Base-by-base conservation (phyloP, 176 grass and related monocot species). In the Oryza rufipogon region DNA sequence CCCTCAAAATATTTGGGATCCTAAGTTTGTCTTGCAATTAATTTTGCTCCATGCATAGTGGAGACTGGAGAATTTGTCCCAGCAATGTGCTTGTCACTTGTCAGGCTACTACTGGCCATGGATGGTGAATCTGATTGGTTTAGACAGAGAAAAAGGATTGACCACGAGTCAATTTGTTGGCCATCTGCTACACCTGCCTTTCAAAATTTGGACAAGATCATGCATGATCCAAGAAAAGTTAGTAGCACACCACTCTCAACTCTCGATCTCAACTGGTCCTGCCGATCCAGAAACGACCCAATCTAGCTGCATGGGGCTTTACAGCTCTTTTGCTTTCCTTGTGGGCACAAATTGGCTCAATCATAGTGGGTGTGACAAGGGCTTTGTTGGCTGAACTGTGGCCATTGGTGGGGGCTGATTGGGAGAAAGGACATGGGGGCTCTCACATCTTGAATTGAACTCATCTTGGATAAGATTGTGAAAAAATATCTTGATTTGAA, bases 291-390 rank as follows among this genome's bases (percentile, higher is more conserved):
- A 75, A 67, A 75, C 19, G 42, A 66, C 26, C 56, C 60, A 13
- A 51, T 52, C 5, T 22, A 30, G 46, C 58, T 10, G 23, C 20
- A 67, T 75, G 85, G 76, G 11, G 44, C 61, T 49, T 39, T 63
- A 15, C 67, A 19, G 45, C 45, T 73, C 45, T 83, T 83, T 83
- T 63, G 75, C 87, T 88, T 80, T 88, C 81, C 9, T 60, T 74
- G 87, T 84, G 87, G 87, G 87, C 68, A 34, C 80, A 16, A 79
- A 30, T 38, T 22, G 44, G 7, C 33, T 56, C 67, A 10, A 10
- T 88, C 41, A 56, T 60, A n/a, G 19, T 39, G 7, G 42, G 54
- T 41, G 20, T 22, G 39, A 66, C 32, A 46, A 69, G 10, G 54
- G 33, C 80, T 66, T 78, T 44, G 54, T 60, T 88, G 80, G 28